A percentile compares a stretch with the other conserved stretches of the same genome.
Evolutionary conservation across 208 protist species (phyloP).

Genomic region (Lotmaria passim): DNA sequence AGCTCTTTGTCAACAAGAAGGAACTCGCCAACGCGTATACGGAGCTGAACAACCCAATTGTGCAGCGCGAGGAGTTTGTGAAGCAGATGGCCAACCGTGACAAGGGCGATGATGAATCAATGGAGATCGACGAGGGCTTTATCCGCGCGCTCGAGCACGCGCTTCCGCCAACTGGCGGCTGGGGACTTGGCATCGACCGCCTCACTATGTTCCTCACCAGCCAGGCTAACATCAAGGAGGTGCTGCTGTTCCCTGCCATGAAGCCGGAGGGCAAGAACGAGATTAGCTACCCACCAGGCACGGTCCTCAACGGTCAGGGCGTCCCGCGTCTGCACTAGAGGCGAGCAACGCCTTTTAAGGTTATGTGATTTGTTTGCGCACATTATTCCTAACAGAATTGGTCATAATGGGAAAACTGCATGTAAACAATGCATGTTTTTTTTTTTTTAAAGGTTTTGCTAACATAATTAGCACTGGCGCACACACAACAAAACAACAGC

Average conservation of each 20-base stretch:
- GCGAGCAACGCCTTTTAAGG: neutral
- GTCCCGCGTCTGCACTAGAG: slow-evolving; percentile 63
- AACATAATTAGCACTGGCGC: neutral
- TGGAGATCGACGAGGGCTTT: slow-evolving; percentile 98
- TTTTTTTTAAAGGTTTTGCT: neutral
- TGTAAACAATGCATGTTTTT: neutral
- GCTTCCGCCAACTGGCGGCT: slow-evolving; percentile 99
- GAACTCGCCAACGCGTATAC: slow-evolving; percentile 99
- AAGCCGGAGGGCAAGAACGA: slow-evolving; percentile 75
- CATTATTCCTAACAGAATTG: neutral
- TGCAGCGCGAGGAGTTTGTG: slow-evolving; percentile 98
- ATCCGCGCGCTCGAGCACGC: slow-evolving; percentile 98
- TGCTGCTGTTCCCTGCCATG: slow-evolving; percentile 94
- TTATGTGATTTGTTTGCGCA: neutral
- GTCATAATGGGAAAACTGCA: neutral
- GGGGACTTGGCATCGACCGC: slow-evolving; percentile 99
- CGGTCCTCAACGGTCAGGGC: slow-evolving; percentile 76
- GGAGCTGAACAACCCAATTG: slow-evolving; percentile 99
- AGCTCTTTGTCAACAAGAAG: slow-evolving; percentile 98
- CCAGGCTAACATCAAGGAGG: slow-evolving; percentile 98
- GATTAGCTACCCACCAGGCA: slow-evolving; percentile 63
- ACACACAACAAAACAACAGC: neutral
- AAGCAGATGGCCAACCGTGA: slow-evolving; percentile 95
- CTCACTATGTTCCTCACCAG: slow-evolving; percentile 99
- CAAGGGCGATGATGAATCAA: slow-evolving; percentile 98